Evolutionary conservation across 306 rosid species (phyloP), one percentile per base, ranked within the genome.

Genomic region (Prunus dulcis): DNA sequence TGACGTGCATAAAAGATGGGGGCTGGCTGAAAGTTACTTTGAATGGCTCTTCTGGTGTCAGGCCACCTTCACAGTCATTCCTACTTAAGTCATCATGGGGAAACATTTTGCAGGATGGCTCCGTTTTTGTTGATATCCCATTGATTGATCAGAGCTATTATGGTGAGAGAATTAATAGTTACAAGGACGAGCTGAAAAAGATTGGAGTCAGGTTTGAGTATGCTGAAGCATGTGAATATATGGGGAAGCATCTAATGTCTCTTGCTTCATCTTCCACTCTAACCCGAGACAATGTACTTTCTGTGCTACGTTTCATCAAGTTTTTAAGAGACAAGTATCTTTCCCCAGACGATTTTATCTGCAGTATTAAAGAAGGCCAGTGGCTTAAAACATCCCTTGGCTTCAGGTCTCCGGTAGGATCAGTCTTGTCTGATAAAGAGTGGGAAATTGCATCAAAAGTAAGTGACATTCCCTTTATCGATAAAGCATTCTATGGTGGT

Each of bases 171-270:
- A 77, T 93, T 74, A 77, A 57, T 6, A 72, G 53, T 15, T 89
- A 89, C 65, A 25, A 74, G 76, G 92, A 84, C 43, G 98, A 88
- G 86, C 82, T 93, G 34, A 86, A 84, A 63, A 76, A 75, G 52
- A 12, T 89, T 72, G 98, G 98, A 46, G 96, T 93, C 69, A 89
- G 85, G 93, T 82, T 84, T 69, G 87, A 86, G 7, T 88, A 71
- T 57, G 84, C 69, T 20, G 90, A 93, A 86, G 97, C 95, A 3
- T 85, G 96, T 72, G 12, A 32, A 9, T 89, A 81, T 81, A 85
- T 93, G 46, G 96, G 96, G 27, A 73, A 75, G 5, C 86, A 83
- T 70, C 90, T 93, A 4, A 89, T 89, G 98, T 73, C 87, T 38
- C 85, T 80, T 11, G 92, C 91, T 53, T 72, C 71, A 45, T 69